Conservation (phyloP, 805 yeast species). For the Yamadazyma laniorum region DNA sequence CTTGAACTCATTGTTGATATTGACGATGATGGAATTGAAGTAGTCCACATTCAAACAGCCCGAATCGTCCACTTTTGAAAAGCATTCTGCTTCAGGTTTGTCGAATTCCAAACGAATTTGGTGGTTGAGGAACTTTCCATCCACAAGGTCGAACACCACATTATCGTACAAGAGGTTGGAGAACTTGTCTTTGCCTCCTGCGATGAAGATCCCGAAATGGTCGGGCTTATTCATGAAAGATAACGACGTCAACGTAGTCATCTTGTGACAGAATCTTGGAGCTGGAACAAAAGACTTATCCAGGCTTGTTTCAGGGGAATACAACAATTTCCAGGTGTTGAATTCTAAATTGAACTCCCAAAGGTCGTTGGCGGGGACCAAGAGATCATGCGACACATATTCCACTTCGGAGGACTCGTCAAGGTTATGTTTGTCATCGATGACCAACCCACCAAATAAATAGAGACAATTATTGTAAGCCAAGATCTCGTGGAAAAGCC, state of each 20-base stretch:
- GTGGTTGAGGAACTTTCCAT: conserved; percentile 27
- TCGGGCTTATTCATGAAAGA: conserved; percentile 34
- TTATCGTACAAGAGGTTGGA: conserved; percentile 33
- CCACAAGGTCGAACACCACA: conserved; percentile 46
- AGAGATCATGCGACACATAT: conserved; percentile 21
- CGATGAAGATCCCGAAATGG: conserved; percentile 50
- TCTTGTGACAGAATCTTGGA: conserved; percentile 53
- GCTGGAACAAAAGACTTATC: conserved; percentile 18
- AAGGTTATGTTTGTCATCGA: conserved; percentile 10
- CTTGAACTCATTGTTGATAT: conserved; percentile 19
- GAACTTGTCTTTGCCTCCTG: conserved; percentile 49
- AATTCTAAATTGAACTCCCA: conserved; percentile 63
- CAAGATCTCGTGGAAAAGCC: conserved; percentile 61
- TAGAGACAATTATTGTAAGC: conserved; percentile 51
- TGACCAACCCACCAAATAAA: conserved; percentile 62
- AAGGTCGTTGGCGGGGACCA: conserved; percentile 56
- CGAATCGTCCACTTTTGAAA: conserved; percentile 17
- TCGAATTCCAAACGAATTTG: background rate
- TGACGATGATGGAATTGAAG: conserved; percentile 33
- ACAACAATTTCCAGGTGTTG: conserved; percentile 53
- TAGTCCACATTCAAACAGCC: conserved; percentile 29
- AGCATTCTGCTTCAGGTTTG: conserved; percentile 5
- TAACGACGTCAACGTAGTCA: conserved; percentile 41
- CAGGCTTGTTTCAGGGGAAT: conserved; percentile 11
- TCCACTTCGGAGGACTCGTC: conserved; percentile 5